These are phyloP conservation scores for Rhododendron mucronatum DNA, from an alignment of 148 eudicot species.

Conservation along the genomic window DNA sequence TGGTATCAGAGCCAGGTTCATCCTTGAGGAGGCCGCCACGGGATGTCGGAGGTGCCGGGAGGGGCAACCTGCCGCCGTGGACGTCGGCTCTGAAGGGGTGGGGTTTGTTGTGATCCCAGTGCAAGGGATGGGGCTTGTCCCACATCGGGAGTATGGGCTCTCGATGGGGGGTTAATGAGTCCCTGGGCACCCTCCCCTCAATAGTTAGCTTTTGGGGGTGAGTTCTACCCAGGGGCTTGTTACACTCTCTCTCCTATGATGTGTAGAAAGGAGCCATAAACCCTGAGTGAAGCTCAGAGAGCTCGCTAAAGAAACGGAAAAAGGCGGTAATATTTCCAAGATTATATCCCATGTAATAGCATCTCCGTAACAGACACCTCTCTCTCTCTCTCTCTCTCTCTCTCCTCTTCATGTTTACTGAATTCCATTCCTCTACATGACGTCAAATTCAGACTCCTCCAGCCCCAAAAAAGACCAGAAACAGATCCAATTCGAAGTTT, in stretches of 20 bases:
- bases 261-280: neutral
- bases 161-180: too few species aligned
- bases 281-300: neutral
- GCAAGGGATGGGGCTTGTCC: too few species aligned
- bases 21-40: too few species aligned
- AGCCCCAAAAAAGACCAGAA: neutral
- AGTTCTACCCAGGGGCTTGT: too few species aligned
- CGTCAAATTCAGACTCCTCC: slow-evolving; percentile 8
- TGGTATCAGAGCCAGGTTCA: too few species aligned
- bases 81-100: too few species aligned
- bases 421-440: neutral
- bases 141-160: too few species aligned
- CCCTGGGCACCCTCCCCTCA: too few species aligned
- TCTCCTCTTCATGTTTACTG: slow-evolving; percentile 5
- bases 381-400: slow-evolving; percentile 6
- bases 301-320: neutral
- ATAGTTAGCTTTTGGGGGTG: too few species aligned
- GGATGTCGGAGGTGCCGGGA: too few species aligned
- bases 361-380: neutral
- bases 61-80: too few species aligned
- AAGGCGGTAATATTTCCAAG: neutral
- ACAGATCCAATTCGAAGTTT: neutral
- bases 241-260: neutral
- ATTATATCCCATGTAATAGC: neutral
- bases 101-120: too few species aligned